Percentiles rank a stretch among this genome's conserved stretches.
These are phyloP conservation scores for Purpureocillium takamizusanense DNA, from an alignment of 2,329 filamentous ascomycete species.

Conservation along the genomic window DNA sequence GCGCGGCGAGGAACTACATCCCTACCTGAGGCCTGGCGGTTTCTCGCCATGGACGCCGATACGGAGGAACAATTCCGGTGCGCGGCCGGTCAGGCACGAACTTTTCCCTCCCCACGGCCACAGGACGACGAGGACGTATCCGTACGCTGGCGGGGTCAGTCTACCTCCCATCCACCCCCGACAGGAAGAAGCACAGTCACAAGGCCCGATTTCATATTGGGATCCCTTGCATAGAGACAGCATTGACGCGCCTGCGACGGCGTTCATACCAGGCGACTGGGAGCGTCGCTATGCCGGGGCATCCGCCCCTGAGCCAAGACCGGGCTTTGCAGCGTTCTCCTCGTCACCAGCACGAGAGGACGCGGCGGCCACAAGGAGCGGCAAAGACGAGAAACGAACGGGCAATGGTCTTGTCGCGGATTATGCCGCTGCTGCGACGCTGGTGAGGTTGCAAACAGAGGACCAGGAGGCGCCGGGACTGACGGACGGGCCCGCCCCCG, in stretches of 20 bases:
- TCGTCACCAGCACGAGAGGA: no score
- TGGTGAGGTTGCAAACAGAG: slow-evolving; percentile 7
- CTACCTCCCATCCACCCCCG: background rate
- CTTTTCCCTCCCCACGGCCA: background rate
- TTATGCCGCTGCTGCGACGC: slow-evolving; percentile 6
- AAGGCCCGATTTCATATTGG: background rate
- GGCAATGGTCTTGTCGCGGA: background rate
- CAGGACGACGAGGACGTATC: background rate
- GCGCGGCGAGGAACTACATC: background rate
- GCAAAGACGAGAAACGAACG: background rate
- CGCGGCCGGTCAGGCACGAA: no score
- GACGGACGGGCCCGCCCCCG: background rate
- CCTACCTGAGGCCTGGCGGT: background rate
- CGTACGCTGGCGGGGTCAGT: background rate
- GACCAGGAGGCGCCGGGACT: background rate
- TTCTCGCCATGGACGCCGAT: background rate
- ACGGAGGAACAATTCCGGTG: no score
- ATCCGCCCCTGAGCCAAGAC: no score
- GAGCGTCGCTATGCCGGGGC: no score
- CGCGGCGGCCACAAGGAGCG: no score
- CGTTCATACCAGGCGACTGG: no score
- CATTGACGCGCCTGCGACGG: no score
- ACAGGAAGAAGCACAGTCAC: background rate
- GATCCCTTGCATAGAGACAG: no score
- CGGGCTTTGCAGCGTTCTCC: no score